Evolutionary conservation across 495 filamentous ascomycete genomes (phyloP).

Genomic region (Pyronema domesticum): DNA sequence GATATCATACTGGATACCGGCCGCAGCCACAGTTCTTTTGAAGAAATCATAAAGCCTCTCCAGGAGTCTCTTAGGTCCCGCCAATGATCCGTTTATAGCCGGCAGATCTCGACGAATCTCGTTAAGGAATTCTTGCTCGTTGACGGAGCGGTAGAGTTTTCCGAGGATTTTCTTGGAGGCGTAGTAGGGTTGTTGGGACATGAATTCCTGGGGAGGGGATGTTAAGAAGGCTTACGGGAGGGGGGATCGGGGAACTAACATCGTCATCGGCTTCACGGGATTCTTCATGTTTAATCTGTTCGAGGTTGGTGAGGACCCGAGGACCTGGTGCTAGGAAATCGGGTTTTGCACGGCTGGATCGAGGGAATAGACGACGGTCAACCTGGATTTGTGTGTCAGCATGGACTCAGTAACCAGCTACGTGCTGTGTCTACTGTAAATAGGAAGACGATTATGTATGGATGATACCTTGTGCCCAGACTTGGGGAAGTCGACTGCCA

Average conservation of each 20-base stretch:
- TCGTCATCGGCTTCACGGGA: slow-evolving; percentile 35
- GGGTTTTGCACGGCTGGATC: slow-evolving; percentile 29
- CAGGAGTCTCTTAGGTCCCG: not conserved
- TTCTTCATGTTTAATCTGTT: slow-evolving; percentile 25
- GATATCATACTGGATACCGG: not conserved
- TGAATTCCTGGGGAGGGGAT: no score
- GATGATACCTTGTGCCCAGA: slow-evolving; percentile 47
- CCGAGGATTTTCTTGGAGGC: slow-evolving; percentile 52
- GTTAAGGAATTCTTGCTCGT: slow-evolving; percentile 50
- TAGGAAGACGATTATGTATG: slow-evolving; percentile 1
- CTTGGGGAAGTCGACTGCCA: slow-evolving; percentile 70
- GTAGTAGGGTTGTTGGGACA: slow-evolving; percentile 35
- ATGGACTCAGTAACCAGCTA: not conserved
- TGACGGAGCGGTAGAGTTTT: slow-evolving; percentile 51
- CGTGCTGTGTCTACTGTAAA: not conserved
- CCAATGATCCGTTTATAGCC: not conserved
- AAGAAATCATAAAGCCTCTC: not conserved
- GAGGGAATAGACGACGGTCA: slow-evolving; percentile 30
- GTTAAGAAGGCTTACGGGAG: no score
- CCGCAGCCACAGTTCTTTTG: not conserved
- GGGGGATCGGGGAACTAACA: slow-evolving; percentile 24
- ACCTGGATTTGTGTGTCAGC: slow-evolving; percentile 19
- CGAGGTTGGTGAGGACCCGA: slow-evolving; percentile 30
- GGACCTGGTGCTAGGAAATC: slow-evolving; percentile 56
- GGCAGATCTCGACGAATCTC: not conserved